phyloP scores from a whole-genome alignment of 2,329 filamentous ascomycete genomes.

The Pseudopithomyces maydicus region DNA sequence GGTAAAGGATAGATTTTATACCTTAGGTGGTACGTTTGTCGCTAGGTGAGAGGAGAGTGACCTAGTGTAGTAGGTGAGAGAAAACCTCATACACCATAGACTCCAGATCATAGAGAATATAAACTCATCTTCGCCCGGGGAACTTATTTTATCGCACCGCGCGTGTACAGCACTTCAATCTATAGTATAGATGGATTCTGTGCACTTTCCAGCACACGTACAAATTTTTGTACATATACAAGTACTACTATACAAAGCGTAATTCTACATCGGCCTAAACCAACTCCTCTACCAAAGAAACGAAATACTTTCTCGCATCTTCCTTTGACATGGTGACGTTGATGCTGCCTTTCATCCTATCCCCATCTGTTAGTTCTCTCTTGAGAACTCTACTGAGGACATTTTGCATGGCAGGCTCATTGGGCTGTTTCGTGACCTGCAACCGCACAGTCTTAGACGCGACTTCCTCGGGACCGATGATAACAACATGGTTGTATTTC shows the following conservation, averaged over 20 bases:
- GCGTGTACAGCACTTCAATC: no score
- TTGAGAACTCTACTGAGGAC: constrained; percentile 41
- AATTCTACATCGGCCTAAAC: constrained; percentile 19
- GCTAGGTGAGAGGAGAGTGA: no score
- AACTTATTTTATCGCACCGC: not conserved
- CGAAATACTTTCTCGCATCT: constrained; percentile 36
- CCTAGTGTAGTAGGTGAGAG: no score
- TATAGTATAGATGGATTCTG: no score
- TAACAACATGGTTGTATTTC: constrained; percentile 75
- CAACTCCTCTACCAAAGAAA: constrained; percentile 31
- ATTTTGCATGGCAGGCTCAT: constrained; percentile 27
- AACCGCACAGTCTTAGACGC: constrained; percentile 30
- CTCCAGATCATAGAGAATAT: no score
- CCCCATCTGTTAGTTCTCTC: constrained; percentile 16
- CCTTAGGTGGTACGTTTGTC: no score
- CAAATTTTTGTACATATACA: not conserved
- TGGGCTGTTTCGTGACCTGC: constrained; percentile 46
- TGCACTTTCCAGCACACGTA: not conserved
- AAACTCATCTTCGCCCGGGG: no score
- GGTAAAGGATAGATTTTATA: no score
- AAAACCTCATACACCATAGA: no score
- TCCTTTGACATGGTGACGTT: constrained; percentile 20
- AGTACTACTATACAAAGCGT: constrained; percentile 4
- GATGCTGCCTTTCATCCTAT: constrained; percentile 19
- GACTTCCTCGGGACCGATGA: constrained; percentile 62